Evolutionary conservation across 176 grass and related monocot genomes (phyloP).

Genomic region (maize (Zea mays)): DNA sequence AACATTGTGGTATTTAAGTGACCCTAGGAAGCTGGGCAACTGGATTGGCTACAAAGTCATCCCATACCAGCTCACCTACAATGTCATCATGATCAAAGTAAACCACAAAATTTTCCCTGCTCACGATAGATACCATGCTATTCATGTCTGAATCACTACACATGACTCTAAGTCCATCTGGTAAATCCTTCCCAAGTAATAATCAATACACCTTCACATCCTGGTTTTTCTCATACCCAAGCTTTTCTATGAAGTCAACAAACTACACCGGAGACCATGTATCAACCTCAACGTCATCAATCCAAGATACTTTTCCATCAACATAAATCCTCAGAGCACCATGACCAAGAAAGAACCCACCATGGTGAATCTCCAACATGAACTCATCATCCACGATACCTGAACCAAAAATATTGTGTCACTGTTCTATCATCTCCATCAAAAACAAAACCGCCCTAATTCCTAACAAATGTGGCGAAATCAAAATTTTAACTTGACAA

Average conservation of each 20-base stretch:
- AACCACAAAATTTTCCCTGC: not conserved
- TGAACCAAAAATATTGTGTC: not conserved
- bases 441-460: too few relatives aligned
- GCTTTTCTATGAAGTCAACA: not conserved
- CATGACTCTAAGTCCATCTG: not conserved
- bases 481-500: too few relatives aligned
- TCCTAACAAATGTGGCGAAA: too few relatives aligned
- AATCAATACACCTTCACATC: not conserved
- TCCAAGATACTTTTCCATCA: not conserved
- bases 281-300: not conserved
- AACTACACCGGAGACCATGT: not conserved
- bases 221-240: not conserved
- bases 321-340: not conserved
- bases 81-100: slow-evolving; percentile 16
- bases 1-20: too few relatives aligned
- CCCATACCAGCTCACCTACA: not conserved
- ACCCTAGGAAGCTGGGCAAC: not conserved
- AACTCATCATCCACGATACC: not conserved
- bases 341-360: not conserved
- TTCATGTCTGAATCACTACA: not conserved
- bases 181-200: not conserved
- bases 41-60: not conserved
- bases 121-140: not conserved
- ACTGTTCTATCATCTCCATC: too few relatives aligned
- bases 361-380: not conserved